Percentiles rank a stretch among this genome's conserved stretches.
Evolutionary conservation across 441 rosid species (phyloP).

Genomic region (Cnidoscolus chayamansa): DNA sequence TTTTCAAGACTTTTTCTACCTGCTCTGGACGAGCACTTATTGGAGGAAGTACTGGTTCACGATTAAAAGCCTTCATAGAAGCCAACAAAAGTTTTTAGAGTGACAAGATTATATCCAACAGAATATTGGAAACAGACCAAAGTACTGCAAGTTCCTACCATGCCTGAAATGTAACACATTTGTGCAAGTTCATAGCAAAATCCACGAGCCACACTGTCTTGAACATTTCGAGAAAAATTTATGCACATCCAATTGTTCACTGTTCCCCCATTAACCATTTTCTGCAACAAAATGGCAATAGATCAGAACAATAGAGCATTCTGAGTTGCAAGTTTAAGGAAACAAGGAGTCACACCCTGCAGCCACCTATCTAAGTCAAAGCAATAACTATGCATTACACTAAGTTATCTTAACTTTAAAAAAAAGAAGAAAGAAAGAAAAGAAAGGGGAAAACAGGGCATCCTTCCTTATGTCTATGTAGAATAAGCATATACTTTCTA

Average conservation of each 20-base stretch:
- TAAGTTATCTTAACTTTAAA: no score
- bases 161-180: conserved; percentile 83
- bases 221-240: conserved; percentile 73
- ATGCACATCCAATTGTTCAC: conserved; percentile 86
- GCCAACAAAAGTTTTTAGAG: neutral
- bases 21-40: conserved; percentile 76
- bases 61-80: conserved; percentile 60
- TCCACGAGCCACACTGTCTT: conserved; percentile 60
- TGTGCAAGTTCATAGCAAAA: conserved; percentile 87
- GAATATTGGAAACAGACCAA: neutral
- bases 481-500: no score
- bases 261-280: conserved; percentile 95
- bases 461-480: no score
- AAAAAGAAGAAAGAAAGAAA: no score
- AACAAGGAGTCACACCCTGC: neutral
- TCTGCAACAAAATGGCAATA: conserved; percentile 42
- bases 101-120: conserved; percentile 1
- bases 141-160: conserved; percentile 41
- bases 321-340: no score
- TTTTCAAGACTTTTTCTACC: conserved; percentile 71
- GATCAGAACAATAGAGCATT: neutral
- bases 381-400: no score
- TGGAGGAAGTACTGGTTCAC: conserved; percentile 69
- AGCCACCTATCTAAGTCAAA: neutral
- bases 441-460: no score